These are phyloP conservation scores for Gillenia trifoliata DNA, from an alignment of 306 rosid species.

Conservation along the genomic window DNA sequence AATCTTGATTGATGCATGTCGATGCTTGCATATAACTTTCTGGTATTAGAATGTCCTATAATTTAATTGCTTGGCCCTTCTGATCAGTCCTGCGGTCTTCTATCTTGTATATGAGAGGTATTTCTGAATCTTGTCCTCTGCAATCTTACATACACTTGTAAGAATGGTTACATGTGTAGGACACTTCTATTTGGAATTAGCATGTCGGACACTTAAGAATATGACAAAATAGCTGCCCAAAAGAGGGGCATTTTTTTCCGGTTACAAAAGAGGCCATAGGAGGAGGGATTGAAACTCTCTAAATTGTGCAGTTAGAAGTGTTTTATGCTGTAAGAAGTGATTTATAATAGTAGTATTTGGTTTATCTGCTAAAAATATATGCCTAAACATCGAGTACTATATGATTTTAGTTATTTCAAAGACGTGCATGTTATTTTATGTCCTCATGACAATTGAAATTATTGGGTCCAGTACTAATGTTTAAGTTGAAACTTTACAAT, in stretches of 20 bases:
- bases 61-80: conserved; percentile 3
- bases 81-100: background rate
- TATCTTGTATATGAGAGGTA: background rate
- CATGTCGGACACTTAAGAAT: background rate
- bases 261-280: background rate
- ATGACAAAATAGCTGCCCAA: background rate
- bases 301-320: too few species aligned
- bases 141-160: background rate
- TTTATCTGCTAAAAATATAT: background rate
- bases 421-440: background rate
- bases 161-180: background rate
- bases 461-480: background rate
- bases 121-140: background rate
- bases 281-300: too few species aligned
- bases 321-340: too few species aligned
- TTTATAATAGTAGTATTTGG: too few species aligned
- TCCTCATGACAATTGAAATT: background rate
- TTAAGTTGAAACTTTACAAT: background rate
- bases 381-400: background rate
- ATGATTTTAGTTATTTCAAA: background rate
- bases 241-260: background rate
- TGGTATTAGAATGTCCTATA: background rate
- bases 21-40: background rate
- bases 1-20: background rate
- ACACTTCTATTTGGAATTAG: background rate